Evolutionary conservation across 495 filamentous ascomycete genomes (phyloP).

Genomic region (Aspergillus incahuasiensis): DNA sequence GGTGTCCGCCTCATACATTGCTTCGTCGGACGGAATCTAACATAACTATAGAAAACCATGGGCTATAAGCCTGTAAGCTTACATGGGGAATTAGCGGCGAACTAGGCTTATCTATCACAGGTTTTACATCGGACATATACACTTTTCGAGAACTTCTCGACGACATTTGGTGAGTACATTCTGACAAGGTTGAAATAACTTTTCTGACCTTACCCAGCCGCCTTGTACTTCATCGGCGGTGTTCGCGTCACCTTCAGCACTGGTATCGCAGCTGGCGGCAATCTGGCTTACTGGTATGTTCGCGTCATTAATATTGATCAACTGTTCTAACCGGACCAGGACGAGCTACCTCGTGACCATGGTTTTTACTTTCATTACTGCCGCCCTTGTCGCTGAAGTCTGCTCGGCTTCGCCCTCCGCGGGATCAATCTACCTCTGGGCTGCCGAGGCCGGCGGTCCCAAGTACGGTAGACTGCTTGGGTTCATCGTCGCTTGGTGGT

Average conservation of each 20-base stretch:
- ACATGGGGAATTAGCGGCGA: not conserved
- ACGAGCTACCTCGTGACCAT: conserved; percentile 53
- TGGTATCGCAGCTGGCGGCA: conserved; percentile 53
- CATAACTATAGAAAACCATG: conserved; percentile 35
- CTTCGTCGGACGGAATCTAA: conserved; percentile 12
- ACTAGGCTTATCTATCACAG: conserved; percentile 21
- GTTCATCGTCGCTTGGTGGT: conserved; percentile 57
- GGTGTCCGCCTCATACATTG: conserved; percentile 6
- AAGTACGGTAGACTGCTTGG: conserved; percentile 49
- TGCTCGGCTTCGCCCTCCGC: conserved; percentile 53
- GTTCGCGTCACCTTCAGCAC: conserved; percentile 54
- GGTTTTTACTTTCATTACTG: conserved; percentile 54
- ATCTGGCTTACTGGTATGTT: conserved; percentile 48
- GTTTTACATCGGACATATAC: conserved; percentile 45
- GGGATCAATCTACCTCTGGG: conserved; percentile 56
- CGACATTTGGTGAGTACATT: conserved; percentile 44
- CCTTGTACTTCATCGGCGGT: conserved; percentile 53
- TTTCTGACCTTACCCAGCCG: conserved; percentile 29
- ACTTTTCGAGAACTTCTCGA: conserved; percentile 52
- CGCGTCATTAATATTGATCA: not conserved
- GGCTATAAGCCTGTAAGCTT: conserved; percentile 46
- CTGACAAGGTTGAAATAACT: not conserved
- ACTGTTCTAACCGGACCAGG: conserved; percentile 21
- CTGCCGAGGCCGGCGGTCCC: conserved; percentile 51
- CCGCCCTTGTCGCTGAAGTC: conserved; percentile 53